Evolutionary conservation across 148 eudicot genomes (phyloP).

Genomic region (Vaccinium vitisidaea): DNA sequence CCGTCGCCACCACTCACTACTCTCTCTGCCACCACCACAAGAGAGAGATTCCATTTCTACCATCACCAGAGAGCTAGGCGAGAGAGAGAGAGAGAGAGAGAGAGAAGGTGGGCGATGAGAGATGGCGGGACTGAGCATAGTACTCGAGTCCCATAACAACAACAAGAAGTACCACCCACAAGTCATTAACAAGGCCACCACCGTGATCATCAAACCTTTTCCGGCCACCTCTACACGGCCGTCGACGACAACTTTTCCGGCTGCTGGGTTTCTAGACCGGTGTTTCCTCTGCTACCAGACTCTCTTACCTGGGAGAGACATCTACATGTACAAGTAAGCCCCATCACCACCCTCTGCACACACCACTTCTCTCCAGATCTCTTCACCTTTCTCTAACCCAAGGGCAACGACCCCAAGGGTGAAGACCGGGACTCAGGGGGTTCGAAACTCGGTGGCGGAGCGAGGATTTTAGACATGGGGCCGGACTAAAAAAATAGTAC

Average conservation of each 20-base stretch:
- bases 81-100: not conserved
- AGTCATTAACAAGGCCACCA: slow-evolving; percentile 32
- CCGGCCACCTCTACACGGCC: not conserved
- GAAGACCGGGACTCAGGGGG: no score
- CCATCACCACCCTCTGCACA: not conserved
- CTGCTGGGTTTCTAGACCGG: slow-evolving; percentile 32
- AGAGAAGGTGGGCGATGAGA: not conserved
- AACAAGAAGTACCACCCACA: slow-evolving; percentile 15
- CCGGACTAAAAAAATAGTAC: no score
- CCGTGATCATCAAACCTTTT: slow-evolving; percentile 17
- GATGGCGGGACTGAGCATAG: slow-evolving; percentile 53
- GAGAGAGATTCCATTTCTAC: not conserved
- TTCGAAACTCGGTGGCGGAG: no score
- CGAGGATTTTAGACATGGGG: no score
- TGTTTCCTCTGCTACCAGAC: slow-evolving; percentile 44
- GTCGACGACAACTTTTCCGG: not conserved
- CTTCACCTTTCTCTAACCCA: not conserved
- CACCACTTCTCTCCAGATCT: not conserved
- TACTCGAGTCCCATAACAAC: slow-evolving; percentile 29
- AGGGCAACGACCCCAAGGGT: no score
- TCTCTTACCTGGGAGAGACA: slow-evolving; percentile 47
- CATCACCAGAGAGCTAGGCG: not conserved
- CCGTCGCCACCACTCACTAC: not conserved
- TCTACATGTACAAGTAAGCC: slow-evolving; percentile 61
- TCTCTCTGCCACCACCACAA: not conserved